Evolutionary conservation across 495 filamentous ascomycete genomes (phyloP).

Genomic region (Aspergillus ellipticus): DNA sequence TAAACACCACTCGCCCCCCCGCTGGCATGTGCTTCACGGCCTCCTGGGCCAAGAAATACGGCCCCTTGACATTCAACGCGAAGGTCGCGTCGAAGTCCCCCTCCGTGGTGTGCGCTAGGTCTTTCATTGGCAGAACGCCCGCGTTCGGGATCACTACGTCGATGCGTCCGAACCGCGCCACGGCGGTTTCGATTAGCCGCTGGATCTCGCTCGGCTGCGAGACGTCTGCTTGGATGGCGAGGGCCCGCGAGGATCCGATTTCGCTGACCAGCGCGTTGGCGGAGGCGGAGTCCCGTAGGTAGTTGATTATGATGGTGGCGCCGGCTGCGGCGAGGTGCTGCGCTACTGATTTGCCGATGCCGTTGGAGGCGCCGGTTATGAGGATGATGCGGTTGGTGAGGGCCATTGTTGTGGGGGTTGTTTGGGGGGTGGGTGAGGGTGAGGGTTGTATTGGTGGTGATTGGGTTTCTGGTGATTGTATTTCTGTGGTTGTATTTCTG

Average conservation of each 20-base stretch:
- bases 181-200: slow-evolving; percentile 1
- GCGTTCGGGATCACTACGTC: slow-evolving; percentile 53
- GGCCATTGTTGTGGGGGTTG: background rate
- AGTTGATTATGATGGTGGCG: slow-evolving; percentile 37
- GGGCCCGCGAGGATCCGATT: background rate
- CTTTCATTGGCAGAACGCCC: slow-evolving; percentile 47
- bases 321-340: slow-evolving; percentile 38
- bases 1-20: slow-evolving; percentile 32
- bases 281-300: slow-evolving; percentile 7
- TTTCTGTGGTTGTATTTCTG: too few relatives aligned
- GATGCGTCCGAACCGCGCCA: slow-evolving; percentile 28
- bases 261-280: background rate
- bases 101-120: slow-evolving; percentile 27
- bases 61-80: background rate
- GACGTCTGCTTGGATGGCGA: background rate
- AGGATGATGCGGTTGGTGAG: slow-evolving; percentile 25
- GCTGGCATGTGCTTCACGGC: slow-evolving; percentile 6
- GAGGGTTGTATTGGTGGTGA: background rate
- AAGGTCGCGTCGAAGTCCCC: slow-evolving; percentile 14
- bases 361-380: slow-evolving; percentile 51
- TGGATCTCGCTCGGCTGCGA: background rate
- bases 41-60: background rate
- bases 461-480: background rate
- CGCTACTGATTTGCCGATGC: slow-evolving; percentile 50
- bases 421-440: too few relatives aligned